These are phyloP conservation scores for Leishmania aethiopica DNA, from an alignment of 208 protist species.

Conservation along the genomic window DNA sequence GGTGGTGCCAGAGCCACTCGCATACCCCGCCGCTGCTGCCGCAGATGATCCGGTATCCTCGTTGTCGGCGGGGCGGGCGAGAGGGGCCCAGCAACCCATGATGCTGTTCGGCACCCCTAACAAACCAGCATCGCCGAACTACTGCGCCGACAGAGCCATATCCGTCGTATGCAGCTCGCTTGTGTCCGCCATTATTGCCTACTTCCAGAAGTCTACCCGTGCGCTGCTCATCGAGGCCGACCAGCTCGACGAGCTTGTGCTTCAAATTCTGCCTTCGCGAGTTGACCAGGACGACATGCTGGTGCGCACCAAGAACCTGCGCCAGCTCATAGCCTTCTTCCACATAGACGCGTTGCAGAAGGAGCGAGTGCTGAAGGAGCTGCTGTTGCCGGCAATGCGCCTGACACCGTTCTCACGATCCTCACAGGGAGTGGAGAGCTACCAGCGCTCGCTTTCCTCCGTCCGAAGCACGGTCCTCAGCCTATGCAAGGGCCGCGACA, in stretches of 20 bases:
- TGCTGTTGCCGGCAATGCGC: constrained; percentile 66
- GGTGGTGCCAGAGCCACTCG: not conserved
- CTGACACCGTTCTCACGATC: constrained; percentile 28
- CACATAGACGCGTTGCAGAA: constrained; percentile 72
- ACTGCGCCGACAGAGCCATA: constrained; percentile 31
- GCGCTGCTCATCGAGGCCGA: constrained; percentile 66
- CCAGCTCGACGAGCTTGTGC: constrained; percentile 79
- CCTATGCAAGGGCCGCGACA: constrained; percentile 66
- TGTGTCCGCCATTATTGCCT: constrained; percentile 51
- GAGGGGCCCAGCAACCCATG: not conserved
- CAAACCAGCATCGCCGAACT: constrained; percentile 4
- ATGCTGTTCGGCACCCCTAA: not conserved
- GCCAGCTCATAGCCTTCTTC: constrained; percentile 48
- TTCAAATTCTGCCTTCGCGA: constrained; percentile 72
- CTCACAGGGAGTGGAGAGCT: constrained; percentile 40
- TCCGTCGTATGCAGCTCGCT: constrained; percentile 58
- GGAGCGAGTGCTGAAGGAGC: constrained; percentile 76
- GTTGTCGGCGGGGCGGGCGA: not conserved
- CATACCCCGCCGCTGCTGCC: not conserved
- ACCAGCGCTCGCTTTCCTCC: constrained; percentile 58
- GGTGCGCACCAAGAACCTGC: constrained; percentile 53
- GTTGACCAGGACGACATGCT: constrained; percentile 79
- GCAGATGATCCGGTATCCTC: not conserved
- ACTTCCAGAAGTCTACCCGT: constrained; percentile 49
- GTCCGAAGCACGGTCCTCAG: constrained; percentile 50